These are phyloP conservation scores for Silybum marianum DNA, from an alignment of 129 eudicot genomes.

Conservation along the genomic window DNA sequence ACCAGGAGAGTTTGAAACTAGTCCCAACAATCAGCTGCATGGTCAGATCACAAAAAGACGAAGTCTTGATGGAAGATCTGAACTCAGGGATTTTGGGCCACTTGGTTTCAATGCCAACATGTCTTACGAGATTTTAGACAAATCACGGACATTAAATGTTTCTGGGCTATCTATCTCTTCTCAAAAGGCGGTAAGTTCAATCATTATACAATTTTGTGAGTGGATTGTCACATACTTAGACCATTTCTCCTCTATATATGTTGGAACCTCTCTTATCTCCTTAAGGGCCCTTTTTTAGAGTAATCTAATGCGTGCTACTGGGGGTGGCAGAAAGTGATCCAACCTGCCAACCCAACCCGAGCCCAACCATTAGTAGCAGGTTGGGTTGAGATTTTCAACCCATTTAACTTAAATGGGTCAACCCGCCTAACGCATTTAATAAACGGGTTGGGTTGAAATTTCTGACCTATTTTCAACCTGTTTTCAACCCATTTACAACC, in stretches of 20 bases:
- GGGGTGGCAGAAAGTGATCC: too few relatives aligned
- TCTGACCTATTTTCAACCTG: too few relatives aligned
- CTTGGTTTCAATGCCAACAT: constrained; percentile 37
- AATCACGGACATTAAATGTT: constrained; percentile 28
- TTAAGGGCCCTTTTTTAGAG: neutral
- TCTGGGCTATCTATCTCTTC: constrained; percentile 44
- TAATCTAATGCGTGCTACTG: neutral
- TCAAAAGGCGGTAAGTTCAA: constrained; percentile 39
- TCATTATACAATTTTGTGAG: neutral
- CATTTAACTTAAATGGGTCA: too few relatives aligned
- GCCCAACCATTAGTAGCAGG: too few relatives aligned
- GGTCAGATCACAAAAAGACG: constrained; percentile 25
- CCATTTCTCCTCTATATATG: neutral
- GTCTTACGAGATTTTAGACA: constrained; percentile 31
- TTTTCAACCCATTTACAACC: too few relatives aligned
- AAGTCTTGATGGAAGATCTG: constrained; percentile 23
- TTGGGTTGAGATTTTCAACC: too few relatives aligned
- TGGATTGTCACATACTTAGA: neutral
- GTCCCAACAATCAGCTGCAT: constrained; percentile 16
- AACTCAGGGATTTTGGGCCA: constrained; percentile 24
- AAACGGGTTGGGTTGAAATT: too few relatives aligned
- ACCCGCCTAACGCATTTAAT: too few relatives aligned
- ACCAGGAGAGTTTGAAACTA: constrained; percentile 23
- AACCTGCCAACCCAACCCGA: too few relatives aligned
- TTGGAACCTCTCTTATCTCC: neutral